A percentile compares a stretch with the other conserved stretches of the same genome.
Conservation (phyloP, 495 filamentous ascomycete genomes). For the Rostrohypoxylon terebratum region DNA sequence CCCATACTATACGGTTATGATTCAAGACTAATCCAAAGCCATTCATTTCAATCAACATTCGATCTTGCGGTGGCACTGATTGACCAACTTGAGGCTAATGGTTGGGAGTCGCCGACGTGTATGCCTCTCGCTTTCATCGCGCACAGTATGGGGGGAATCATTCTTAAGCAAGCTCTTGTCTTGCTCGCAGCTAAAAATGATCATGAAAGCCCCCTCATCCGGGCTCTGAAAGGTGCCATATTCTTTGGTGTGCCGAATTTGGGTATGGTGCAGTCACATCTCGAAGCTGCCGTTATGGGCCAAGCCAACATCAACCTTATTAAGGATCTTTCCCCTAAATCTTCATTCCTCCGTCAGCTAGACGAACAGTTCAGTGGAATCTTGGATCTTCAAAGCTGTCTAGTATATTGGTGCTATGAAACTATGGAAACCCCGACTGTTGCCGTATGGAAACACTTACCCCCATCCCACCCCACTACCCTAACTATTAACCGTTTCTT, state of each 20-base stretch:
- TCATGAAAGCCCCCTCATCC: neutral
- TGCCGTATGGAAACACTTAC: neutral
- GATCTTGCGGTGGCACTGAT: neutral
- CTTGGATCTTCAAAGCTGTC: neutral
- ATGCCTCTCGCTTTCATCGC: constrained; percentile 8
- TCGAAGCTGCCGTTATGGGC: neutral
- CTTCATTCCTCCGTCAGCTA: neutral
- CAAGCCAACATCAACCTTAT: constrained; percentile 6
- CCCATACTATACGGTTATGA: constrained; percentile 13
- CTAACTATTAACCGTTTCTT: neutral
- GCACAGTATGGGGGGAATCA: constrained; percentile 5
- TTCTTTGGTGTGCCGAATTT: constrained; percentile 12
- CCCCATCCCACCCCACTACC: neutral
- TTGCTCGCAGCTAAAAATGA: neutral
- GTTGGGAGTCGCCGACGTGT: constrained; percentile 1
- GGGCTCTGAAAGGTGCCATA: neutral
- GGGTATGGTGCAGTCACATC: constrained; percentile 9
- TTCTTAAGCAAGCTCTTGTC: constrained; percentile 3
- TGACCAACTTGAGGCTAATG: neutral
- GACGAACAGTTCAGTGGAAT: constrained; percentile 10
- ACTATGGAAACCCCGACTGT: constrained; percentile 6
- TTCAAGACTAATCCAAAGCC: neutral
- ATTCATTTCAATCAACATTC: constrained; percentile 5
- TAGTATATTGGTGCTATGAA: constrained; percentile 13
- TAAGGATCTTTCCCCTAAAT: neutral